Base-by-base conservation (phyloP, 805 yeast species). In the Scheffersomyces stipitis region DNA sequence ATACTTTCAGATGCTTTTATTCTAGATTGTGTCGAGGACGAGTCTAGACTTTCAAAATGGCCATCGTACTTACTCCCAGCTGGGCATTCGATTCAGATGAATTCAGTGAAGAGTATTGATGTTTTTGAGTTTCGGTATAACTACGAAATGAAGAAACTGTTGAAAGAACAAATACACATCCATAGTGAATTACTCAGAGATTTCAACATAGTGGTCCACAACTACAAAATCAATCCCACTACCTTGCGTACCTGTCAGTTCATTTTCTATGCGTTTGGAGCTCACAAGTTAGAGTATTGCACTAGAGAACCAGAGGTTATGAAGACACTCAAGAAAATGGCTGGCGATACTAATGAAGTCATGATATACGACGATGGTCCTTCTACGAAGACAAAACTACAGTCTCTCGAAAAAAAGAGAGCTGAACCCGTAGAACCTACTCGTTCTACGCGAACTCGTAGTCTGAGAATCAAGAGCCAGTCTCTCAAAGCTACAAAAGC, bases 21-120 rank as follows among this genome's bases (percentile, higher is more conserved):
- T 3, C 53, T 57, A 4, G 83, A 81, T 40, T 71, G 83, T 38
- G 48, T 76, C 2, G 45, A 51, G 1, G 51, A 53, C 32, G 38
- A 47, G 2, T 18, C 41, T 18, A 34, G 68, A 38, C 37, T 68
- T 4, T 41, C 51, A 1, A 42, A 56, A 16, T 76, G 91, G 76
- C 58, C 57, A 3, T 63, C 71, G 2, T 88, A 80, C 54, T 50
- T 83, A 2, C 61, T 88, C 13, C 84, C 95, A 1, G 78, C 93
- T 0, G 96, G 96, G 0, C 76, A 73, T 24, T 80, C 89, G 30
- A 58, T 59, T 23, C 46, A 66, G 12, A 49, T 80, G 20, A 62
- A 66, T 1, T 45, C 66, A 15, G 45, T 71, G 1, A 74, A 70
- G 46, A 78, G 86, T 31, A 52, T 69, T 27, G 77, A 83, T 38